Conservation (phyloP, 805 yeast genomes). For the Wickerhamiella musiphila region DNA sequence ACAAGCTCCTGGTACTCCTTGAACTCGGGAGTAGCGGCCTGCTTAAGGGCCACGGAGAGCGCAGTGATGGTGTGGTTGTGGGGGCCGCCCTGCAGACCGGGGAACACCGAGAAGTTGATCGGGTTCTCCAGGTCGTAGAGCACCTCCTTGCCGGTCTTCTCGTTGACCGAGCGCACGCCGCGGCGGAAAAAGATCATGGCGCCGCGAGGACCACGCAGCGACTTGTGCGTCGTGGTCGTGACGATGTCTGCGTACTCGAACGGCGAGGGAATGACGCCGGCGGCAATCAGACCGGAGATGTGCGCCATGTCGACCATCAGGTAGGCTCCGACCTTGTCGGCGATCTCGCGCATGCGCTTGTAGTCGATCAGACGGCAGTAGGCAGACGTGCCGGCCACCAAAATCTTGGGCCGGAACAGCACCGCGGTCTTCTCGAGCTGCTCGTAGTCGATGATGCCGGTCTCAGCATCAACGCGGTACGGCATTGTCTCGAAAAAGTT, state of each 20-base stretch:
- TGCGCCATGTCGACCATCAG: conserved; percentile 94
- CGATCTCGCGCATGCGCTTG: conserved; percentile 74
- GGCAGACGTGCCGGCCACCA: conserved; percentile 96
- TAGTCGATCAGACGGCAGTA: conserved; percentile 84
- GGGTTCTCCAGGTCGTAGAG: conserved; percentile 75
- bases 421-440: conserved; percentile 64
- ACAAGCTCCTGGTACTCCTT: conserved; percentile 72
- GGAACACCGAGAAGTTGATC: conserved; percentile 94
- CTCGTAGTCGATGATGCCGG: conserved; percentile 89
- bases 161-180: conserved; percentile 65
- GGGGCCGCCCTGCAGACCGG: conserved; percentile 99
- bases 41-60: conserved; percentile 85
- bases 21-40: conserved; percentile 78
- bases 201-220: conserved; percentile 97
- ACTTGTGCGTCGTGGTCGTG: conserved; percentile 95
- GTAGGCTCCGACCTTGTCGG: conserved; percentile 87
- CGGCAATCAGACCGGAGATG: conserved; percentile 88
- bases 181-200: conserved; percentile 95
- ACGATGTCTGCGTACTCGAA: conserved; percentile 88
- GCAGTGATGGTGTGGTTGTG: conserved; percentile 97
- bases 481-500: conserved; percentile 98
- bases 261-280: conserved; percentile 86
- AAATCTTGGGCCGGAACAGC: conserved; percentile 82
- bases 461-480: conserved; percentile 66
- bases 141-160: conserved; percentile 65